Evolutionary conservation across 2,329 filamentous ascomycete species (phyloP).

Genomic region (Aspergillus ochraceus): DNA sequence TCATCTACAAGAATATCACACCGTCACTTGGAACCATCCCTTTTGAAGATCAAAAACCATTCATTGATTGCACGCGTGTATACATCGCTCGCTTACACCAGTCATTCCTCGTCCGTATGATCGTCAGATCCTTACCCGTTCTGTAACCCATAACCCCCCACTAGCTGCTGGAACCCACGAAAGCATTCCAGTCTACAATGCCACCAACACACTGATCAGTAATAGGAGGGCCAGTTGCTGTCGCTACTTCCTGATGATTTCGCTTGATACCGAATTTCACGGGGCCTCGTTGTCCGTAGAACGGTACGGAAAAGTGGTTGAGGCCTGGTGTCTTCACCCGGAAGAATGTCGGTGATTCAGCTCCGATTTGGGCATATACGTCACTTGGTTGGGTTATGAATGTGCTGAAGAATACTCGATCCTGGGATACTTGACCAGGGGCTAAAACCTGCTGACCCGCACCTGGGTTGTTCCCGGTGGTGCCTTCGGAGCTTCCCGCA

Average conservation of each 20-base stretch:
- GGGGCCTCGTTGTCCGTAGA: conserved; percentile 28
- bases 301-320: conserved; percentile 34
- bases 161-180: conserved; percentile 30
- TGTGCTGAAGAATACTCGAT: conserved; percentile 33
- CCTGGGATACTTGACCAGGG: conserved; percentile 30
- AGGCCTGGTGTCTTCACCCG: conserved; percentile 24
- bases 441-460: conserved; percentile 27
- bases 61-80: neutral
- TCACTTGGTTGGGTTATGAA: conserved; percentile 27
- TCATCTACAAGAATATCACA: too few relatives aligned
- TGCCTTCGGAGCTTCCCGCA: conserved; percentile 30
- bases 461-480: conserved; percentile 35
- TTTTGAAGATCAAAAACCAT: neutral
- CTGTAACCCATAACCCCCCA: neutral
- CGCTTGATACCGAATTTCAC: conserved; percentile 30
- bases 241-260: conserved; percentile 20
- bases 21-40: too few relatives aligned
- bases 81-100: neutral
- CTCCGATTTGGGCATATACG: conserved; percentile 31
- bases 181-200: conserved; percentile 38
- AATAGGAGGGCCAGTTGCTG: conserved; percentile 30
- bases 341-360: conserved; percentile 19
- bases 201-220: conserved; percentile 28
- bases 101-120: neutral
- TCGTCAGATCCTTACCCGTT: neutral